These are phyloP conservation scores for Penicillium daleae DNA, from an alignment of 495 filamentous ascomycete species.

Conservation along the genomic window DNA sequence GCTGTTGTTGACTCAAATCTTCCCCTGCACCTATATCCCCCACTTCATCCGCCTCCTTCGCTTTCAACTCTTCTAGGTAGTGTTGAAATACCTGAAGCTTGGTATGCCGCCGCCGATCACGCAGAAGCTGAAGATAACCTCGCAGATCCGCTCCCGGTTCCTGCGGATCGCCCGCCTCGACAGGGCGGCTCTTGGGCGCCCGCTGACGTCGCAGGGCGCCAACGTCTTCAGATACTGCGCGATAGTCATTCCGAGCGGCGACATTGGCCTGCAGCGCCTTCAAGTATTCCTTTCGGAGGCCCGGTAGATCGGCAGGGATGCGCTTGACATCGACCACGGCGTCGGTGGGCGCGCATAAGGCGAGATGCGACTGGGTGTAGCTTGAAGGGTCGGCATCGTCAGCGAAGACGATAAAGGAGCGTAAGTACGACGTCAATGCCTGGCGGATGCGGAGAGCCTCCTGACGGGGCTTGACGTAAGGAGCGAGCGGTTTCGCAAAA, in stretches of 20 bases:
- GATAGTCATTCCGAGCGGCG: constrained; percentile 54
- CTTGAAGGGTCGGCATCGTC: constrained; percentile 32
- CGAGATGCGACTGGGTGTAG: constrained; percentile 38
- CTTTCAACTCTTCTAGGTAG: constrained; percentile 43
- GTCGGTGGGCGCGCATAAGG: constrained; percentile 42
- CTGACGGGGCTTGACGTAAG: constrained; percentile 50
- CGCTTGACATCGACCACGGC: constrained; percentile 42
- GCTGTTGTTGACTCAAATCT: constrained; percentile 44
- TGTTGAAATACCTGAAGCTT: constrained; percentile 58
- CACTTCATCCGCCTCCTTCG: constrained; percentile 46
- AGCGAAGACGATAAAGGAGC: constrained; percentile 42
- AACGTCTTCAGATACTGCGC: constrained; percentile 36
- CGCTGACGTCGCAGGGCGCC: constrained; percentile 27
- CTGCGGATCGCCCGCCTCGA: constrained; percentile 27
- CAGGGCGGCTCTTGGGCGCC: constrained; percentile 15
- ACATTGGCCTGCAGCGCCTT: constrained; percentile 62
- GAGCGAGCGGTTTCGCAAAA: constrained; percentile 44
- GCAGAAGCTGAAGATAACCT: constrained; percentile 58
- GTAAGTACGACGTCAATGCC: constrained; percentile 46
- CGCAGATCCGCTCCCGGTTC: constrained; percentile 43
- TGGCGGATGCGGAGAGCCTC: constrained; percentile 52
- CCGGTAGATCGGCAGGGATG: constrained; percentile 43
- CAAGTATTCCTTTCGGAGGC: constrained; percentile 55
- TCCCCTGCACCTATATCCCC: constrained; percentile 51
- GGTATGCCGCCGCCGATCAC: constrained; percentile 56